Evolutionary conservation across 306 rosid genomes (phyloP), one percentile per base, ranked within the genome.

Genomic region (Delonix regia): DNA sequence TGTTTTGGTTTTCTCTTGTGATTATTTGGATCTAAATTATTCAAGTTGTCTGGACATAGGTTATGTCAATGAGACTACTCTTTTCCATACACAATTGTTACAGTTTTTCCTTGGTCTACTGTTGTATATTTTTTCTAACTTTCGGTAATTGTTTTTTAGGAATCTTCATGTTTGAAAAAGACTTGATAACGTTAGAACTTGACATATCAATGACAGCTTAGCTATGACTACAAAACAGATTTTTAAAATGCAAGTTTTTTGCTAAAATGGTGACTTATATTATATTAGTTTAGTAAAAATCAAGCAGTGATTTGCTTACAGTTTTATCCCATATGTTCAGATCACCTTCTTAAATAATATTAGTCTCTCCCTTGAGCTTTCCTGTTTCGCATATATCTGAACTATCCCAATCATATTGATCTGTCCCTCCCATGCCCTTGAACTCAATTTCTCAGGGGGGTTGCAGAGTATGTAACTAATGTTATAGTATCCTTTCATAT

Each of bases 221-320:
- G 62, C 76, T 69, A 21, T 56, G 45, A 21, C 49, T 64, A 47
- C 33, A 41, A 39, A 36, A 49, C n/a, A 36, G 27, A 56, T 51
- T 63, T 76, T 30, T 41, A 25, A 30, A 74, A 68, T 18, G 71
- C 76, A 68, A 61, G 52, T 76, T 45, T 75, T 66, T 1, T 33
- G 28, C 38, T 12, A 25, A 77, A 45, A 53, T 48, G 51, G 38
- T 68, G 34, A 60, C 16, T 75, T 74, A 5, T n/a, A 5, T 74
- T 67, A 16, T 34, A 25, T 28, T 16, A 22, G 7, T 71, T 44
- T 4, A 24, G 36, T 27, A 30, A 73, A n/a, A 38, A 11, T 19
- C 18, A 33, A 2, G 25, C 9, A 11, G 28, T 38, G 56, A 30
- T 39, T 56, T 78, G 72, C 44, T 48, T 73, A 16, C 74, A 30